phyloP scores from a whole-genome alignment of 1,284 basidiomycete genomes.

The Stereum hirsutum region DNA sequence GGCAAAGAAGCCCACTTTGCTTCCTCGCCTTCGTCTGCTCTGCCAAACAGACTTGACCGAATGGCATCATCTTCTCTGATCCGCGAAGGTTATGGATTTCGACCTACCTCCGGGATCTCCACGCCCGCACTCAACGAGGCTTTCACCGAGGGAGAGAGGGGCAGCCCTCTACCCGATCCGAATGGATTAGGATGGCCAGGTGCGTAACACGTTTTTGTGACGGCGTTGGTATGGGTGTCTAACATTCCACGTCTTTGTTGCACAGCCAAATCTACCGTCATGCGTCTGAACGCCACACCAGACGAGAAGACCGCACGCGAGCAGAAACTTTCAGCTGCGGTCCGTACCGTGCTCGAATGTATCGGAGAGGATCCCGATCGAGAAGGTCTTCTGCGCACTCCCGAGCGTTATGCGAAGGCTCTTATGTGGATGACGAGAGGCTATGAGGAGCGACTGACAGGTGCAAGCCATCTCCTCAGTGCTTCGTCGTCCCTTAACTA shows the following conservation, averaged over 20 bases:
- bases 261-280: slow-evolving; percentile 86
- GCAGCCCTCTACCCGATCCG: slow-evolving; percentile 62
- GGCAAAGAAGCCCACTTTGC: not conserved
- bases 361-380: slow-evolving; percentile 97
- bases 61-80: slow-evolving; percentile 14
- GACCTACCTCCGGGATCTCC: slow-evolving; percentile 54
- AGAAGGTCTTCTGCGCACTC: slow-evolving; percentile 86
- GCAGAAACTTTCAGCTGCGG: slow-evolving; percentile 73
- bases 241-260: not conserved
- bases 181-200: slow-evolving; percentile 95
- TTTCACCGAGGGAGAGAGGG: slow-evolving; percentile 13
- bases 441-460: slow-evolving; percentile 90
- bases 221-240: slow-evolving; percentile 1
- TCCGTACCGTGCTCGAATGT: slow-evolving; percentile 91
- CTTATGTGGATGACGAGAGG: slow-evolving; percentile 99
- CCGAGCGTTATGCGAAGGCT: slow-evolving; percentile 94
- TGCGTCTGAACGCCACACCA: slow-evolving; percentile 72
- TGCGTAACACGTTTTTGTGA: slow-evolving; percentile 26
- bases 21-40: slow-evolving; percentile 9
- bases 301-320: slow-evolving; percentile 68
- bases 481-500: slow-evolving; percentile 2
- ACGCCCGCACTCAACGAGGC: slow-evolving; percentile 36
- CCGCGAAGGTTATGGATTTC: slow-evolving; percentile 78
- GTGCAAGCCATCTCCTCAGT: slow-evolving; percentile 27
- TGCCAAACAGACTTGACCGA: not conserved